Conservation (phyloP, 345 rosid species). For the Triadica sebifera region DNA sequence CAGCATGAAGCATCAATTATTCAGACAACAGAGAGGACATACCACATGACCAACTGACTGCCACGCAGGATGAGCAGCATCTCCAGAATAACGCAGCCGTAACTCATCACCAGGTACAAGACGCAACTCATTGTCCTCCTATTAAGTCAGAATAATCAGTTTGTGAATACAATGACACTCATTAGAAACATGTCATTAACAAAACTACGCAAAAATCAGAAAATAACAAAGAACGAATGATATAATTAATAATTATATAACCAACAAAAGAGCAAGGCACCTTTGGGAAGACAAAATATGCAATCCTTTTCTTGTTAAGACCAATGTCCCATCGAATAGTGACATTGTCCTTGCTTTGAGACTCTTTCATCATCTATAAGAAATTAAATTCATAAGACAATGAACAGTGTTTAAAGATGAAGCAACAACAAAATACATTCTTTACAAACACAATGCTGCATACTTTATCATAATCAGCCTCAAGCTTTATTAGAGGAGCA, state of each 20-base stretch:
- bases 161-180: conserved; percentile 16
- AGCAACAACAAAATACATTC: not conserved
- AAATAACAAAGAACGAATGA: not conserved
- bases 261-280: conserved; percentile 35
- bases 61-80: conserved; percentile 98
- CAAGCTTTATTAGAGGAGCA: conserved; percentile 98
- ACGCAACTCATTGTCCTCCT: conserved; percentile 98
- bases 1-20: not conserved
- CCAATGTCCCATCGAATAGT: conserved; percentile 98
- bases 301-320: conserved; percentile 93
- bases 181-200: not conserved
- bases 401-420: not conserved
- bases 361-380: conserved; percentile 98
- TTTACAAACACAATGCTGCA: conserved; percentile 10
- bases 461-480: conserved; percentile 99
- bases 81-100: conserved; percentile 91
- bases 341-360: conserved; percentile 97
- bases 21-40: conserved; percentile 20
- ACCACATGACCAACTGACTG: conserved; percentile 99
- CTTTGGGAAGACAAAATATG: conserved; percentile 96
- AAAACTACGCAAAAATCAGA: not conserved
- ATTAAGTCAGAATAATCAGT: conserved; percentile 25
- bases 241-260: not conserved
- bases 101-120: conserved; percentile 98
- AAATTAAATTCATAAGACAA: conserved; percentile 25